phyloP scores from a whole-genome alignment of 208 protist species.

The Trypanosoma avium region DNA sequence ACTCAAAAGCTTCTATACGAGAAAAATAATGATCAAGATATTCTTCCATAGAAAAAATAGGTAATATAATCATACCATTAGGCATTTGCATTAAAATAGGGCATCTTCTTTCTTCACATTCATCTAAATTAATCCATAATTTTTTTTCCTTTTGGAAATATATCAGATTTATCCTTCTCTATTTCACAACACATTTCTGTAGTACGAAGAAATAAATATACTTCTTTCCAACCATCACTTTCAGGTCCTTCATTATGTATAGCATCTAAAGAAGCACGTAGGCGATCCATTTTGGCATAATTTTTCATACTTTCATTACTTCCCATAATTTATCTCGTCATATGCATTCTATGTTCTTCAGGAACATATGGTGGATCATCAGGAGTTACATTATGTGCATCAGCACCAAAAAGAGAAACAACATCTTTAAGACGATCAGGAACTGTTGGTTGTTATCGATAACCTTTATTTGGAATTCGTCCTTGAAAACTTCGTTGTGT shows the following conservation, averaged over 20 bases:
- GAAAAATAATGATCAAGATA: conserved; percentile 84
- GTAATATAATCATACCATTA: conserved; percentile 83
- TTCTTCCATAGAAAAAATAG: conserved; percentile 88
- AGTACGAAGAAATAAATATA: conserved; percentile 87
- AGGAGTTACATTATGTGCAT: conserved; percentile 42
- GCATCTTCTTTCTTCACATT: conserved; percentile 78
- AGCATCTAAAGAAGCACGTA: conserved; percentile 63
- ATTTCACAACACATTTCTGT: conserved; percentile 87
- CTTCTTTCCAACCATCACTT: conserved; percentile 71
- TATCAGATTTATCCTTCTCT: conserved; percentile 42
- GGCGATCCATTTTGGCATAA: conserved; percentile 73
- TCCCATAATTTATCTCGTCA: conserved; percentile 65
- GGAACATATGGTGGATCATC: conserved; percentile 73
- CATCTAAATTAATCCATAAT: conserved; percentile 84
- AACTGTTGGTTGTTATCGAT: conserved; percentile 61
- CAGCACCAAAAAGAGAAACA: conserved; percentile 57
- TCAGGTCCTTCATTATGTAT: conserved; percentile 55
- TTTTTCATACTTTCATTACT: conserved; percentile 61
- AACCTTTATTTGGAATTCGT: conserved; percentile 79
- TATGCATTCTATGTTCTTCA: conserved; percentile 63
- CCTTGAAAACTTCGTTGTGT: conserved; percentile 32
- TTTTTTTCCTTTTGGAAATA: conserved; percentile 80
- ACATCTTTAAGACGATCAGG: conserved; percentile 84
- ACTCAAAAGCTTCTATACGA: conserved; percentile 66
- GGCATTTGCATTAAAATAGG: conserved; percentile 69